A percentile compares a stretch with the other conserved stretches of the same genome.
Evolutionary conservation across 768 basidiomycete species (phyloP).

Genomic region (Tylopilus cervinicoccineus): DNA sequence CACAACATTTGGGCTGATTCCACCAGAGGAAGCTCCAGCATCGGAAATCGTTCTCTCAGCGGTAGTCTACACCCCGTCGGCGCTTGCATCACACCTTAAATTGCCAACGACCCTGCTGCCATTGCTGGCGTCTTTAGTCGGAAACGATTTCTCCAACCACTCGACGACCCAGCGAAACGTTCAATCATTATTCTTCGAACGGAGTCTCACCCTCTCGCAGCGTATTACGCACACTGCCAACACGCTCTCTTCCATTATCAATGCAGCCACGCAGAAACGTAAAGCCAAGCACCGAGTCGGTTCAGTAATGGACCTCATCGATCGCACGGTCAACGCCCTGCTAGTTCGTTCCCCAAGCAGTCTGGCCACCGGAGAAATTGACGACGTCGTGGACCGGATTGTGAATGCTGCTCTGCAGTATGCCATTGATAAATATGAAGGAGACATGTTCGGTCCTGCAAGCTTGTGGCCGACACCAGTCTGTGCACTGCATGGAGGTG

Average conservation of each 20-base stretch:
- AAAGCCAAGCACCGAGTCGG: constrained; percentile 54
- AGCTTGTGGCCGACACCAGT: constrained; percentile 52
- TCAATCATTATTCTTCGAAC: constrained; percentile 67
- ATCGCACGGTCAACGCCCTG: constrained; percentile 58
- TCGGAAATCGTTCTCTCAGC: constrained; percentile 49
- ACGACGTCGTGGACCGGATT: constrained; percentile 60
- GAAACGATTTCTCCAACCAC: constrained; percentile 70
- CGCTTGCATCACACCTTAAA: constrained; percentile 60
- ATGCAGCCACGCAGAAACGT: constrained; percentile 44
- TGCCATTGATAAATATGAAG: constrained; percentile 60
- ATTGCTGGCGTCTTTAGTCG: constrained; percentile 71
- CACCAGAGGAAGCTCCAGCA: constrained; percentile 40
- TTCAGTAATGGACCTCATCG: constrained; percentile 77
- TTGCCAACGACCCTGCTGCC: constrained; percentile 72
- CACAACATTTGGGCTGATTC: constrained; percentile 40
- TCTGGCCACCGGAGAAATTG: constrained; percentile 60
- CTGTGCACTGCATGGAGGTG: constrained; percentile 60
- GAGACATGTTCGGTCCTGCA: constrained; percentile 33
- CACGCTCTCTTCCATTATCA: constrained; percentile 52
- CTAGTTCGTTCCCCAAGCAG: constrained; percentile 44
- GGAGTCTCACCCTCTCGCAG: constrained; percentile 49
- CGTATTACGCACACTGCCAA: constrained; percentile 64
- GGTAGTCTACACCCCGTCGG: constrained; percentile 55
- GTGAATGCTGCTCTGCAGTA: constrained; percentile 76
- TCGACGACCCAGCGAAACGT: constrained; percentile 47